These are phyloP conservation scores for Phytophthora constricta DNA, from an alignment of 352 stramenopile genomes.

Conservation along the genomic window DNA sequence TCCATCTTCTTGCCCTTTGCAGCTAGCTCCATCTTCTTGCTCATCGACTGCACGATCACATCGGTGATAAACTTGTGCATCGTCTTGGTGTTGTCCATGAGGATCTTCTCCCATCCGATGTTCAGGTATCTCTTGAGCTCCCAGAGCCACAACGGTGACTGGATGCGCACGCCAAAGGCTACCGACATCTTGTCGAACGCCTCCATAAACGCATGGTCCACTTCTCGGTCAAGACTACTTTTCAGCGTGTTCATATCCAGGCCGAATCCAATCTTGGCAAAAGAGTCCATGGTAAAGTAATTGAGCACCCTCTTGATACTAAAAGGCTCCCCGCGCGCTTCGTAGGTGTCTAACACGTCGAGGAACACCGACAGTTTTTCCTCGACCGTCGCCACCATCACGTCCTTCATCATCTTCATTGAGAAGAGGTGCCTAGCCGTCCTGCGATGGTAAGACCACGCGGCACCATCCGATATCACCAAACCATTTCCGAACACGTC, in stretches of 20 bases:
- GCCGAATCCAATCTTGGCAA: slow-evolving; percentile 67
- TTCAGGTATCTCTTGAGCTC: slow-evolving; percentile 38
- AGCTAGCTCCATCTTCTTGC: slow-evolving; percentile 50
- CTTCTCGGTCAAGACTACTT: slow-evolving; percentile 24
- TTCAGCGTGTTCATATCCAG: slow-evolving; percentile 48
- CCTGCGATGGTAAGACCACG: slow-evolving; percentile 73
- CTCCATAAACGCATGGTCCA: slow-evolving; percentile 48
- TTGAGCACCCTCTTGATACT: slow-evolving; percentile 51
- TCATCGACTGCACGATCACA: slow-evolving; percentile 55
- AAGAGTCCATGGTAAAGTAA: slow-evolving; percentile 66
- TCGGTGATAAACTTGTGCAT: slow-evolving; percentile 52
- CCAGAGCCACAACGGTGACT: slow-evolving; percentile 46
- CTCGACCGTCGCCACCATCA: slow-evolving; percentile 45
- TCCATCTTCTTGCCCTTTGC: slow-evolving; percentile 44
- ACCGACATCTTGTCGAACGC: slow-evolving; percentile 46
- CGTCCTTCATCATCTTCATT: slow-evolving; percentile 49
- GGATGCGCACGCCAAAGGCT: slow-evolving; percentile 32
- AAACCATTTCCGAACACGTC: slow-evolving; percentile 70
- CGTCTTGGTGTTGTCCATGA: slow-evolving; percentile 40
- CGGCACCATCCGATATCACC: slow-evolving; percentile 30
- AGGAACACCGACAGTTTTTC: slow-evolving; percentile 40
- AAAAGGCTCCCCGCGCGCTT: slow-evolving; percentile 25
- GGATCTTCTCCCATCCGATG: slow-evolving; percentile 45
- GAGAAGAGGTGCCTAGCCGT: slow-evolving; percentile 87
- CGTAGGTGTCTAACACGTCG: slow-evolving; percentile 25